Percentiles rank a stretch among this genome's conserved stretches.
Evolutionary conservation across 1,284 basidiomycete genomes (phyloP).

Genomic region (Trichosporon ovoides): DNA sequence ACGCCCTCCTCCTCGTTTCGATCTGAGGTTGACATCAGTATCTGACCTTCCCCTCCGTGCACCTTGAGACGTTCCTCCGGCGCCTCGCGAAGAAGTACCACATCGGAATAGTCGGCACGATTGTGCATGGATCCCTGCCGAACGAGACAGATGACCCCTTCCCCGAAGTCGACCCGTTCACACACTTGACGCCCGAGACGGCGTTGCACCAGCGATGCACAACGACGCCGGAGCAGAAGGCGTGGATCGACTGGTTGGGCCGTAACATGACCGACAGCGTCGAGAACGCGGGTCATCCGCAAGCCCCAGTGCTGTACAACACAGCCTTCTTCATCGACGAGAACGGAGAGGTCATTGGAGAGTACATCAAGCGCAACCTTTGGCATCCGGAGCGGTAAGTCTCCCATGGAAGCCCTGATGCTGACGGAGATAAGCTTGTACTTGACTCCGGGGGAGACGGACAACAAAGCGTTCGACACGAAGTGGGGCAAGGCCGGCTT

Average conservation of each 20-base stretch:
- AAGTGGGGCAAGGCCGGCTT: conserved; percentile 45
- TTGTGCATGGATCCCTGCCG: conserved; percentile 34
- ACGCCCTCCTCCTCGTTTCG: too few species aligned
- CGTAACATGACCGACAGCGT: conserved; percentile 21
- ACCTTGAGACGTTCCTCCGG: conserved; percentile 29
- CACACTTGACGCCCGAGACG: conserved; percentile 25
- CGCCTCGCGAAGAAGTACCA: conserved; percentile 28
- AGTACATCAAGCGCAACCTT: conserved; percentile 46
- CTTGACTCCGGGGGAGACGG: conserved; percentile 35
- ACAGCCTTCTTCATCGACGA: conserved; percentile 45
- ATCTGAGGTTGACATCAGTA: conserved; percentile 29
- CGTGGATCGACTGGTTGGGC: conserved; percentile 29
- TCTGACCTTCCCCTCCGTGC: conserved; percentile 33
- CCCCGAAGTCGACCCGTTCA: conserved; percentile 29
- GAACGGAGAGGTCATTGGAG: conserved; percentile 28
- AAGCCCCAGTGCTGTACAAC: conserved; percentile 29
- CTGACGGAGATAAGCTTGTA: conserved; percentile 35
- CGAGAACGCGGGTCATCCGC: conserved; percentile 20
- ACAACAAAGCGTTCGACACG: conserved; percentile 40
- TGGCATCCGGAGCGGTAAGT: conserved; percentile 49
- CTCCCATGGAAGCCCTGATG: not conserved
- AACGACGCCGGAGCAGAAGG: conserved; percentile 11
- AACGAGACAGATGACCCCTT: conserved; percentile 7
- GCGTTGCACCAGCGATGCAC: not conserved
- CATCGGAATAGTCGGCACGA: conserved; percentile 38